Conservation (phyloP, 371 early-diverging fungal species). For the Mortierella sp. region DNA sequence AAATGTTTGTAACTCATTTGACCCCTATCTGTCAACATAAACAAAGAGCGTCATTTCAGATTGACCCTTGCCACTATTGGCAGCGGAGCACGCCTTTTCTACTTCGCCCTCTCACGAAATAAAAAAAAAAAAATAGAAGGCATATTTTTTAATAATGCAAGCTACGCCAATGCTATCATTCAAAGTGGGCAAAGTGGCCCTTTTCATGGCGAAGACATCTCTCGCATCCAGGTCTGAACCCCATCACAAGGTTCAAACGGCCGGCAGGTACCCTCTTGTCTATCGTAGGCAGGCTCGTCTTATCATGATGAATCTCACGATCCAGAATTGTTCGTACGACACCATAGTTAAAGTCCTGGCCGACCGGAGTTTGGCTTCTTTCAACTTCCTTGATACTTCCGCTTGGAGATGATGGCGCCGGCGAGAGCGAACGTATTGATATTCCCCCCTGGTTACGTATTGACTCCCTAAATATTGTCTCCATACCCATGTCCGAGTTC, state of each 20-base stretch:
- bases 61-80: not conserved
- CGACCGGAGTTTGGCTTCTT: not conserved
- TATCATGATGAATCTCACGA: not conserved
- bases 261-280: conserved; percentile 2
- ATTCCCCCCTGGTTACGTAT: not conserved
- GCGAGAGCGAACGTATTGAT: conserved; percentile 26
- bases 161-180: not conserved
- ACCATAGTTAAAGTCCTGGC: not conserved
- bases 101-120: conserved; percentile 2
- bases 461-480: not conserved
- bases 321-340: not conserved
- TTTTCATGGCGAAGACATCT: conserved; percentile 48
- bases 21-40: not conserved
- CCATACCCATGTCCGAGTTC: conserved; percentile 13
- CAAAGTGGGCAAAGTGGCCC: conserved; percentile 57
- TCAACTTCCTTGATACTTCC: conserved; percentile 12
- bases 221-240: conserved; percentile 54
- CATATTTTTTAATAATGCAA: not conserved
- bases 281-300: not conserved
- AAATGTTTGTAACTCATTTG: not conserved
- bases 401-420: conserved; percentile 33
- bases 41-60: not conserved
- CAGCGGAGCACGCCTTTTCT: conserved; percentile 1
- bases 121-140: no score
- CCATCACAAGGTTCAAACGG: conserved; percentile 45